phyloP scores from a whole-genome alignment of 2,329 filamentous ascomycete species.

The Colletotrichum godetiae region DNA sequence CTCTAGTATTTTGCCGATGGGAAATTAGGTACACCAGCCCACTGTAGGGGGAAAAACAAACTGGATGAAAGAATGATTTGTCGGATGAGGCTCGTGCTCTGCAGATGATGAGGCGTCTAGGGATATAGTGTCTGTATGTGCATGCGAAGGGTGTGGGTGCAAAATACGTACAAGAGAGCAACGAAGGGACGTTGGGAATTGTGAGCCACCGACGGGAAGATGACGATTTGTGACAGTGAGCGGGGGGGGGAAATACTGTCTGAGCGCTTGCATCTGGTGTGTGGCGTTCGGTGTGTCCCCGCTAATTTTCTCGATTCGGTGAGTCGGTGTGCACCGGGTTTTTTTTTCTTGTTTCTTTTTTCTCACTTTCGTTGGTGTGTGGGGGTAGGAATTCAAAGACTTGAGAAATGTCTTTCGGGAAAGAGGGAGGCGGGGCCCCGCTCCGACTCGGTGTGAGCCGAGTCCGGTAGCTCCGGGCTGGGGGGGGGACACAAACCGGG shows the following conservation, averaged over 20 bases:
- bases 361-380: neutral
- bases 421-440: neutral
- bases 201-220: neutral
- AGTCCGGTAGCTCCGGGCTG: neutral
- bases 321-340: neutral
- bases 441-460: neutral
- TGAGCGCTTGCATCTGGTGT: slow-evolving; percentile 14
- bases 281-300: slow-evolving; percentile 3
- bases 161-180: neutral
- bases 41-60: neutral
- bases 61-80: neutral
- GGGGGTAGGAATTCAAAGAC: neutral
- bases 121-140: neutral
- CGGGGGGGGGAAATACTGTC: slow-evolving; percentile 13
- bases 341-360: neutral
- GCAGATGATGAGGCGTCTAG: neutral
- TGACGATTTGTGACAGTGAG: slow-evolving; percentile 4
- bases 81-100: slow-evolving; percentile 14
- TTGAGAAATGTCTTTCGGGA: neutral
- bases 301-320: slow-evolving; percentile 1
- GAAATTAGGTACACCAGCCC: neutral
- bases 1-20: neutral
- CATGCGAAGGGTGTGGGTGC: slow-evolving; percentile 16
- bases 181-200: neutral
- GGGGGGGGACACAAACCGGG: neutral